Evolutionary conservation across 2,329 filamentous ascomycete genomes (phyloP).

Genomic region (Daldinia eschscholtzii): DNA sequence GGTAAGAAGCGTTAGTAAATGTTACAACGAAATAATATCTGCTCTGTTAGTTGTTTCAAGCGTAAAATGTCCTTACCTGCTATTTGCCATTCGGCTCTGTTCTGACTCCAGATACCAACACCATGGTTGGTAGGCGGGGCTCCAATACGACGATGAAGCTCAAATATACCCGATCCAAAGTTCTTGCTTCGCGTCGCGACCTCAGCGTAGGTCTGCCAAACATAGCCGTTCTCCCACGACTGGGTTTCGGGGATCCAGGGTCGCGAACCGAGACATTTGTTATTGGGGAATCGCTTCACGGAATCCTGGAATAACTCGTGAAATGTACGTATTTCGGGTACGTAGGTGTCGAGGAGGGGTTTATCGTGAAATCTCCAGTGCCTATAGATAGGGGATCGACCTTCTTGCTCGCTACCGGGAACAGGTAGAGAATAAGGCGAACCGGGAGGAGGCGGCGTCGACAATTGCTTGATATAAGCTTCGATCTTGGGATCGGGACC

Average conservation of each 20-base stretch:
- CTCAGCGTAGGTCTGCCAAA: constrained; percentile 86
- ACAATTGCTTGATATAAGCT: constrained; percentile 66
- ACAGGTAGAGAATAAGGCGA: constrained; percentile 83
- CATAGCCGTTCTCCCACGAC: constrained; percentile 78
- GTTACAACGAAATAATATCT: neutral
- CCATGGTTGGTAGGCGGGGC: constrained; percentile 76
- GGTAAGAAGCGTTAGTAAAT: constrained; percentile 29
- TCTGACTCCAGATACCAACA: constrained; percentile 87
- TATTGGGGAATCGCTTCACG: constrained; percentile 72
- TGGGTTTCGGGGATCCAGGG: constrained; percentile 82
- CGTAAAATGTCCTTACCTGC: constrained; percentile 64
- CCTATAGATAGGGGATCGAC: constrained; percentile 82
- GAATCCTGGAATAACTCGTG: constrained; percentile 85
- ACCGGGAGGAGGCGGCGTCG: constrained; percentile 76
- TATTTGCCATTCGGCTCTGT: constrained; percentile 90
- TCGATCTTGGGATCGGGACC: constrained; percentile 53
- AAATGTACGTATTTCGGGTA: constrained; percentile 77
- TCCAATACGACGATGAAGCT: constrained; percentile 81
- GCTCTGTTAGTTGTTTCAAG: neutral
- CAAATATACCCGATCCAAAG: constrained; percentile 86
- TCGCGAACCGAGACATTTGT: constrained; percentile 82
- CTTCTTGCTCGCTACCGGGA: constrained; percentile 78
- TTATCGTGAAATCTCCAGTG: constrained; percentile 83
- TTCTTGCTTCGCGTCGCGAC: constrained; percentile 84
- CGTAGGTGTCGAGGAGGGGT: constrained; percentile 76